phyloP scores from a whole-genome alignment of 129 eudicot species.

The Tagetes patula region DNA sequence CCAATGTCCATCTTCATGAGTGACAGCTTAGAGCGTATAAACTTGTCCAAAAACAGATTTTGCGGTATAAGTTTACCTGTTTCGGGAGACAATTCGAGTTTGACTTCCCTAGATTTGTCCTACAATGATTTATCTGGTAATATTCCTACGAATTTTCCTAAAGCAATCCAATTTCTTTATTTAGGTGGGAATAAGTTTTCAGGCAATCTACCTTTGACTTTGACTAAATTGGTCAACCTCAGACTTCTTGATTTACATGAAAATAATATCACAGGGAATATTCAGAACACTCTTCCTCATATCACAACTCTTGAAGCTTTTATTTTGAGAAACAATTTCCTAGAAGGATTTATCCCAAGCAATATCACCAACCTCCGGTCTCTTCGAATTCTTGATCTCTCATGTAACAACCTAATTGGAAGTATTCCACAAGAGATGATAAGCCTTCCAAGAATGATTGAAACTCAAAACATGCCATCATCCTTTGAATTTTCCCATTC shows the following conservation, averaged over 20 bases:
- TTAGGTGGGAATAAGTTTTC: constrained; percentile 48
- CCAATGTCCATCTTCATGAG: too few relatives aligned
- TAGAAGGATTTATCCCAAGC: constrained; percentile 43
- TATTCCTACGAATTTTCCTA: too few relatives aligned
- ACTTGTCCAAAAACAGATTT: too few relatives aligned
- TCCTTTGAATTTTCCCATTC: constrained; percentile 27
- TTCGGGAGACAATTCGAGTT: too few relatives aligned
- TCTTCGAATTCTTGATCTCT: constrained; percentile 56
- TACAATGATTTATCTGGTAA: too few relatives aligned
- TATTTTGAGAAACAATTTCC: constrained; percentile 45
- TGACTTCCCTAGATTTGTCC: too few relatives aligned
- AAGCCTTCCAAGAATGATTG: constrained; percentile 39
- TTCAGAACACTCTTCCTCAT: constrained; percentile 33
- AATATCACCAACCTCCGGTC: constrained; percentile 34
- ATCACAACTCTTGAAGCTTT: constrained; percentile 41
- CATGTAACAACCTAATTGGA: constrained; percentile 39
- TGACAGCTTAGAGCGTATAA: too few relatives aligned
- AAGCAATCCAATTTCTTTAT: constrained; percentile 10
- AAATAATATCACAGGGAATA: constrained; percentile 38
- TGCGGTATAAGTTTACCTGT: too few relatives aligned
- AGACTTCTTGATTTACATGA: constrained; percentile 57
- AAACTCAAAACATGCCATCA: constrained; percentile 22
- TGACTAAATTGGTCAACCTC: constrained; percentile 41
- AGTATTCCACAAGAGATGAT: constrained; percentile 37
- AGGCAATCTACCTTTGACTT: constrained; percentile 44